Conservation (phyloP, 768 basidiomycete genomes). For the Mycena polygramma region DNA sequence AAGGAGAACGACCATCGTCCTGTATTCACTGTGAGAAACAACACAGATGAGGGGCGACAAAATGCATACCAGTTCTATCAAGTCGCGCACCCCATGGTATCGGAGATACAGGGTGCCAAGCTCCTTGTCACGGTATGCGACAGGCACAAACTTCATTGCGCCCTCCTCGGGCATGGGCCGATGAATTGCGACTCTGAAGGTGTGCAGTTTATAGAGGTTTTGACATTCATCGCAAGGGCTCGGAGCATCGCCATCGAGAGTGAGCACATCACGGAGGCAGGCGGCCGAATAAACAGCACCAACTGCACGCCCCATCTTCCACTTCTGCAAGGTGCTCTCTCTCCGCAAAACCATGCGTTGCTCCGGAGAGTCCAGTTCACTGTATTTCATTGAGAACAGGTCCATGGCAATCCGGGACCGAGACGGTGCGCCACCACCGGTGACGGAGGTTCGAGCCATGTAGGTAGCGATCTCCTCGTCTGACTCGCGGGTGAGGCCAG, state of each 20-base stretch:
- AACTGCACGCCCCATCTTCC: slow-evolving; percentile 24
- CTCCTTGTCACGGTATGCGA: slow-evolving; percentile 27
- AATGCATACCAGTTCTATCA: slow-evolving; percentile 36
- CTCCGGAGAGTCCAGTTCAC: background rate
- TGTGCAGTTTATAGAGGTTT: slow-evolving; percentile 20
- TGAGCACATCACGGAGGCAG: slow-evolving; percentile 14
- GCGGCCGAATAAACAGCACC: slow-evolving; percentile 28
- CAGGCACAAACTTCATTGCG: slow-evolving; percentile 36
- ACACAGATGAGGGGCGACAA: no score
- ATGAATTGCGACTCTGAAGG: slow-evolving; percentile 31
- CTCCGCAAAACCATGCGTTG: slow-evolving; percentile 17
- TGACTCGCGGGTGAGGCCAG: slow-evolving; percentile 29
- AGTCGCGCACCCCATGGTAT: slow-evolving; percentile 33
- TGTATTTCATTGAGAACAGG: slow-evolving; percentile 2
- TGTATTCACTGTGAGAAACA: slow-evolving; percentile 2
- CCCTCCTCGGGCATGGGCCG: slow-evolving; percentile 29
- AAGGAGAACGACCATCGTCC: slow-evolving; percentile 39
- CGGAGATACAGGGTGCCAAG: slow-evolving; percentile 36
- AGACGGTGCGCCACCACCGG: slow-evolving; percentile 33
- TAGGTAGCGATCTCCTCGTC: slow-evolving; percentile 26
- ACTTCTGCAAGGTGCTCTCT: slow-evolving; percentile 3
- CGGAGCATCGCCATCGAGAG: background rate
- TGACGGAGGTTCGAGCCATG: slow-evolving; percentile 20
- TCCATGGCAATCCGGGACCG: background rate
- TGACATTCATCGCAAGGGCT: slow-evolving; percentile 23